phyloP scores from a whole-genome alignment of 2,329 filamentous ascomycete genomes.

The Apiospora hydei region DNA sequence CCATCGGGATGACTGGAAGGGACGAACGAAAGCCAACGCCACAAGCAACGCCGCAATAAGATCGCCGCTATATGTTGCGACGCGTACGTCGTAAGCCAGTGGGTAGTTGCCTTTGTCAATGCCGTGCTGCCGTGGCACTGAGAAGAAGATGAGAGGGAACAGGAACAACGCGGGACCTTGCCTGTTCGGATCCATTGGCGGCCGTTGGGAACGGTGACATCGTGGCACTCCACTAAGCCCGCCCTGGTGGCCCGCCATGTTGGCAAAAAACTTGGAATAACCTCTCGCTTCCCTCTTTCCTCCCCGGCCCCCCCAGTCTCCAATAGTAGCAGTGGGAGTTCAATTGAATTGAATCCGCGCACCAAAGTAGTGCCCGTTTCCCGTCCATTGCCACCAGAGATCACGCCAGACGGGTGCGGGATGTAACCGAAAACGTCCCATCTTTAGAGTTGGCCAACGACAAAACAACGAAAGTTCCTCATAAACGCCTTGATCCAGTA shows the following conservation, averaged over 20 bases:
- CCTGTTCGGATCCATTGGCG: not conserved
- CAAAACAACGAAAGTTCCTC: constrained; percentile 4
- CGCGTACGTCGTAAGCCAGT: constrained; percentile 12
- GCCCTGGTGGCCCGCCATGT: not conserved
- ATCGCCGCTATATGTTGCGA: constrained; percentile 14
- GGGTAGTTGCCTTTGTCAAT: not conserved
- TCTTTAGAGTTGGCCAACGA: not conserved
- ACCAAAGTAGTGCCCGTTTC: not conserved
- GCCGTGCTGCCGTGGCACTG: constrained; percentile 1
- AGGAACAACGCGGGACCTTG: not conserved
- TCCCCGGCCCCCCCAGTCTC: not conserved
- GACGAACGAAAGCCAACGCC: not conserved
- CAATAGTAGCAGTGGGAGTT: not conserved
- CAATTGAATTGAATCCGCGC: not conserved
- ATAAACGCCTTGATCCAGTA: not conserved
- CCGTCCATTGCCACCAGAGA: not conserved
- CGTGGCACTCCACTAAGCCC: not conserved
- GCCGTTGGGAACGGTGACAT: constrained; percentile 1
- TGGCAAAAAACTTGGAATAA: constrained; percentile 3
- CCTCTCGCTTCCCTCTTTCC: not conserved
- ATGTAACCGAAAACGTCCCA: constrained; percentile 16
- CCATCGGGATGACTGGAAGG: not conserved
- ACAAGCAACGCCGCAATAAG: not conserved
- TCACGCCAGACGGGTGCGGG: not conserved
- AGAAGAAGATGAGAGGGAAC: not conserved